Evolutionary conservation across 495 filamentous ascomycete species (phyloP), one percentile per base, ranked within the genome.

Genomic region (Astrothelium macrocarpum): DNA sequence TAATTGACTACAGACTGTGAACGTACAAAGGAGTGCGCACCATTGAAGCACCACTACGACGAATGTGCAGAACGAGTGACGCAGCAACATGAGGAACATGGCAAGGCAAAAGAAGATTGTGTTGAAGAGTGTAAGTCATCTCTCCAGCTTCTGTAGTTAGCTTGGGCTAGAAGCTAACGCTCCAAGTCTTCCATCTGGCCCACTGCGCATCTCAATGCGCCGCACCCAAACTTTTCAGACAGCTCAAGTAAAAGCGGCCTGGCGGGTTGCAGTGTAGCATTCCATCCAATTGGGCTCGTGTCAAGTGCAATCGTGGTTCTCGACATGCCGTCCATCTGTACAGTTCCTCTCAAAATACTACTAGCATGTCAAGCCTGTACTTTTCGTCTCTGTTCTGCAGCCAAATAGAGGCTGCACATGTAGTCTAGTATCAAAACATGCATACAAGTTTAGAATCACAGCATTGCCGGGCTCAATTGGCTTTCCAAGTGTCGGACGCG

Each of bases 1-100:
- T 63, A 45, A 58, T 68, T 68, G 32, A 32, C 32, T 70, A 66
- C 77, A 98, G 95, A 95, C 68, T 98, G 95, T 81, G 82, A 82
- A 75, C 81, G 89, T 72, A 90, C 91, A 63, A 83, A 89, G 72
- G 78, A 89, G 77, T 98, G 94, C 79, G 80, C 85, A 53, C 87
- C 88, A 32, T 82, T 83, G 68, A 98, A 97, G 84, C 92, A 97
- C 83, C 94, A 98, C 82, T 97, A 85, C 77, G 92, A 97, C 66
- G 91, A 96, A 78, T 98, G 94, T 75, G 89, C 90, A 70, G 91
- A 95, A 80, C 90, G 94, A 69, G 94, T 97, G 68, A 93, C 86
- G 63, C 77, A 76, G 70, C 84, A 88, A 74, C 78, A 84, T 68
- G 85, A 91, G 68, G 84, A 88, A 69, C 74, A 75, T 59, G 79